phyloP scores from a whole-genome alignment of 164 flowering plant genomes.

The Echeveria elegans region DNA sequence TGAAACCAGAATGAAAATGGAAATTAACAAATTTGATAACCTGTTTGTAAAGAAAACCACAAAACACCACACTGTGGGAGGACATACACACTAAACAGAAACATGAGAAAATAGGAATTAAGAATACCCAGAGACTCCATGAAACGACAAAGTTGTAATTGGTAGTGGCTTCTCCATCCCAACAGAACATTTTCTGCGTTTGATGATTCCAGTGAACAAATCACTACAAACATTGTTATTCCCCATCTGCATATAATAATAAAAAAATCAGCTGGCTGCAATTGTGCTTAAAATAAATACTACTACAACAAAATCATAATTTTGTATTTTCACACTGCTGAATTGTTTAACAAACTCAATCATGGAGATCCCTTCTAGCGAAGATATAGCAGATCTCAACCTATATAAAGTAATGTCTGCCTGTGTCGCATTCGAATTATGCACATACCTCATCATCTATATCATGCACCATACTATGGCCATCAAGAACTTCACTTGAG shows the following conservation, averaged over 20 bases:
- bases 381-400: not conserved
- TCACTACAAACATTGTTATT: conserved; percentile 20
- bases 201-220: conserved; percentile 52
- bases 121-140: conserved; percentile 44
- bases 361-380: not conserved
- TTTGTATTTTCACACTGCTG: not conserved
- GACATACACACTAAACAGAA: not conserved
- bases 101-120: not conserved
- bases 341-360: not conserved
- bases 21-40: not conserved
- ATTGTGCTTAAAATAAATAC: not conserved
- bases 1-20: conserved; percentile 15
- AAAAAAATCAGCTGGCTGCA: not conserved
- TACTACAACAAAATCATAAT: too few relatives aligned
- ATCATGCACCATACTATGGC: conserved; percentile 38
- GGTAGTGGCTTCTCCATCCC: conserved; percentile 32
- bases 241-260: conserved; percentile 31
- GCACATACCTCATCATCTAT: conserved; percentile 40
- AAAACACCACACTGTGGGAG: not conserved
- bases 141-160: conserved; percentile 37
- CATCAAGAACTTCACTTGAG: conserved; percentile 40
- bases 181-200: conserved; percentile 41
- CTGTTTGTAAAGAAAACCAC: not conserved
- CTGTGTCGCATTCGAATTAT: not conserved
- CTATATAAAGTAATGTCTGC: too few relatives aligned